These are phyloP conservation scores for Russula abietina DNA, from an alignment of 768 basidiomycete genomes.

Conservation along the genomic window DNA sequence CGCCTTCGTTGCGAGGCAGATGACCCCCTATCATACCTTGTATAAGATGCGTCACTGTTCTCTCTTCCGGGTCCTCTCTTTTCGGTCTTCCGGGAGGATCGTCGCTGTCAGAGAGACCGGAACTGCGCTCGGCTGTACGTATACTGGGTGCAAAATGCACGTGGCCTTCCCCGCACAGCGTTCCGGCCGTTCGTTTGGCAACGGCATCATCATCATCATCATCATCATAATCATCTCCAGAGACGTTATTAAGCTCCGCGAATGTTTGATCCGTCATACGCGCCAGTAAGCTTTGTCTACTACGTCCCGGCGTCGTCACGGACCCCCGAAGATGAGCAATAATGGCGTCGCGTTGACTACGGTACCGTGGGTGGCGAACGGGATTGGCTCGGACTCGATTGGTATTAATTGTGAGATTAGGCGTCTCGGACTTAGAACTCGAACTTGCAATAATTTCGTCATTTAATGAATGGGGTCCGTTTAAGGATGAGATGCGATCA, in stretches of 20 bases:
- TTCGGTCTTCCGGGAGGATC: neutral
- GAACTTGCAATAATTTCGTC: neutral
- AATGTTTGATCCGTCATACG: constrained; percentile 6
- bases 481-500: neutral
- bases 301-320: constrained; percentile 2
- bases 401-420: constrained; percentile 1
- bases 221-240: neutral
- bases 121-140: neutral
- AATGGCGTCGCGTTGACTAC: constrained; percentile 43
- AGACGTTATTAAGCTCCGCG: neutral
- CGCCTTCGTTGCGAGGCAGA: constrained; percentile 16
- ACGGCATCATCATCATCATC: neutral
- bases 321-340: constrained; percentile 39
- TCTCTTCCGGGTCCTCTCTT: neutral
- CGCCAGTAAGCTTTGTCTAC: neutral
- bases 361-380: constrained; percentile 33
- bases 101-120: constrained; percentile 7
- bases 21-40: constrained; percentile 1
- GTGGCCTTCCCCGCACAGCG: neutral
- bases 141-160: neutral
- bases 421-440: constrained; percentile 1
- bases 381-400: constrained; percentile 4
- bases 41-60: constrained; percentile 1
- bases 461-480: neutral
- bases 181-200: neutral